These are phyloP conservation scores for Arabis hirsuta DNA, from an alignment of 345 rosid species.

Conservation along the genomic window DNA sequence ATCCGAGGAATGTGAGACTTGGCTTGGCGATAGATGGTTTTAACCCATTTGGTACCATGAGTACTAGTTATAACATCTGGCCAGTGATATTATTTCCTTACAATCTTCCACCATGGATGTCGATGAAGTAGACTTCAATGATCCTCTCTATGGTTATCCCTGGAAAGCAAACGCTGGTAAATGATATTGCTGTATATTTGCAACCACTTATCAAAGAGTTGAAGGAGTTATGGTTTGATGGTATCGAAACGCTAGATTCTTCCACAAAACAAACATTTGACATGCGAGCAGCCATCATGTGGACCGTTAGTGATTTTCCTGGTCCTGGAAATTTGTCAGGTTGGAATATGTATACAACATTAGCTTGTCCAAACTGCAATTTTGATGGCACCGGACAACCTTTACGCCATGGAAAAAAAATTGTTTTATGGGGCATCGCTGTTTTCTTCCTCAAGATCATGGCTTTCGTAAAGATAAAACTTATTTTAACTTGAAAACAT, in stretches of 20 bases:
- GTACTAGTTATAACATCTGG: neutral
- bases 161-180: neutral
- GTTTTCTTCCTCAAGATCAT: constrained; percentile 6
- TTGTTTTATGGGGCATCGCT: constrained; percentile 7
- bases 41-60: constrained; percentile 17
- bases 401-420: neutral
- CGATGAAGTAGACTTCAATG: constrained; percentile 15
- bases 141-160: constrained; percentile 11
- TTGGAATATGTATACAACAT: neutral
- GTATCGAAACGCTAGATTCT: neutral
- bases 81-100: neutral
- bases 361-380: constrained; percentile 6
- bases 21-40: neutral
- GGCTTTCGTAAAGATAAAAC: neutral
- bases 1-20: neutral
- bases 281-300: constrained; percentile 13
- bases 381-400: neutral
- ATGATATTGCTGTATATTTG: too few relatives aligned
- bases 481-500: neutral
- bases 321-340: too few relatives aligned
- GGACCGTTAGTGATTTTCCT: neutral
- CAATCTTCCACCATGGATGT: neutral
- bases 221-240: neutral
- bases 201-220: neutral
- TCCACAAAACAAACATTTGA: constrained; percentile 13